Conservation (phyloP, 2,329 filamentous ascomycete species). For the Penicillium brasilianum region DNA sequence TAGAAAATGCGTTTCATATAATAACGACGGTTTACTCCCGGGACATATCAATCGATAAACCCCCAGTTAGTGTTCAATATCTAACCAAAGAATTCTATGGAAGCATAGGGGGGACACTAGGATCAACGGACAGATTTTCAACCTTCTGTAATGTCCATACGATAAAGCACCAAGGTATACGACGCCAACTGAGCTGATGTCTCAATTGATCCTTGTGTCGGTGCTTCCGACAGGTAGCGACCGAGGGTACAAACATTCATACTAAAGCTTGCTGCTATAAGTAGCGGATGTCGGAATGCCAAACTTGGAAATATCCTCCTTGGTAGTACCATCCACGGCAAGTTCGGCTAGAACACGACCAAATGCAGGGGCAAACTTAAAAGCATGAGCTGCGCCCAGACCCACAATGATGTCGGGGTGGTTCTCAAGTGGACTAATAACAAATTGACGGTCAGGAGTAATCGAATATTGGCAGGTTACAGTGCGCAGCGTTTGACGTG, state of each 20-base stretch:
- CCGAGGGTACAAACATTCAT: neutral
- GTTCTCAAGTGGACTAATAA: conserved; percentile 33
- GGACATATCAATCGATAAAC: neutral
- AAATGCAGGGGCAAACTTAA: conserved; percentile 36
- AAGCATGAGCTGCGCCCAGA: conserved; percentile 33
- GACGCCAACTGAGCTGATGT: neutral
- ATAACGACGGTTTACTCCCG: neutral
- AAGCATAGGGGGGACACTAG: neutral
- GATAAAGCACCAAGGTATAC: neutral
- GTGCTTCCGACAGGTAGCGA: neutral
- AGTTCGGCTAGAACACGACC: conserved; percentile 33
- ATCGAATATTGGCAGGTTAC: conserved; percentile 38
- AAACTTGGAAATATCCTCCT: conserved; percentile 34
- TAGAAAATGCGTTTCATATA: neutral
- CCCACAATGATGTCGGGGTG: conserved; percentile 31
- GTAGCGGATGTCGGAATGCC: conserved; percentile 23
- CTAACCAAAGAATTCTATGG: neutral
- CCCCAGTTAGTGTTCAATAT: neutral
- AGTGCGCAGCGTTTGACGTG: conserved; percentile 31
- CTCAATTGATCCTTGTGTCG: neutral
- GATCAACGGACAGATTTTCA: neutral
- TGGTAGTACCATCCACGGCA: conserved; percentile 32
- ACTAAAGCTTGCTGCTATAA: conserved; percentile 20
- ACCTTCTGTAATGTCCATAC: neutral
- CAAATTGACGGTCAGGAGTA: conserved; percentile 35